Base-by-base conservation (phyloP, 1,284 basidiomycete genomes). In the Austroboletus niveus region DNA sequence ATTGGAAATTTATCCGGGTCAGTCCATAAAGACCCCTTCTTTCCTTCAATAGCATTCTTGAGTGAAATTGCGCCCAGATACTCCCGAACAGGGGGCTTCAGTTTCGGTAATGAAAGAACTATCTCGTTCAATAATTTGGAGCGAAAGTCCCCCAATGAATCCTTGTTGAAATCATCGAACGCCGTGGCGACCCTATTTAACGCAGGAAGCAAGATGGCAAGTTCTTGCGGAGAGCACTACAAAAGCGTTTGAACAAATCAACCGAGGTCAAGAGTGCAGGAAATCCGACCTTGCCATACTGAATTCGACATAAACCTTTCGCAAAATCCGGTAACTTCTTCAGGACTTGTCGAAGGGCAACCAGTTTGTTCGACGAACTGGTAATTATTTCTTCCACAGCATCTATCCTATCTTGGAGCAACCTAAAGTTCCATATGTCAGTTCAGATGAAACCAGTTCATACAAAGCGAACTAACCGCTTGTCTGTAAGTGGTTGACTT, bases 321-420 rank as follows among this genome's bases (percentile, higher is more conserved):
- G 92, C 89, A 36, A 99, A 81, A 66, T 99, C 95, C 0, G 94
- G 94, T 27, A 96, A 75, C 45, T 82, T 82, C 61, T 76, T 85
- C 42, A 97, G 72, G 11, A 89, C 69, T 39, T 83, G 77, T 11
- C 90, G 84, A 32, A 98, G 75, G 40, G 78, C 81, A 34, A 83
- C 78, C 58, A 81, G 75, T 60, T 69, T 80, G 48, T 79, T 80
- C 48, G 73, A 86, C 51, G 69, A 75, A 65, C 81, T 84, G 3
- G 71, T 57, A 14, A 82, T 63, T 43, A 98, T 85, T 64, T 97
- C 92, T 56, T 92, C 83, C 0, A 98, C 84, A 0, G 95, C 93
- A 60, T 94, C 85, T 27, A 86, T 77, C 4, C 96, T 82, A 39
- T 85, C 83, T 60, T 87, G 77, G 11, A 98, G 75, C 10, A 80